Conservation (phyloP, 2,329 filamentous ascomycete species). For the Phoma sp. region DNA sequence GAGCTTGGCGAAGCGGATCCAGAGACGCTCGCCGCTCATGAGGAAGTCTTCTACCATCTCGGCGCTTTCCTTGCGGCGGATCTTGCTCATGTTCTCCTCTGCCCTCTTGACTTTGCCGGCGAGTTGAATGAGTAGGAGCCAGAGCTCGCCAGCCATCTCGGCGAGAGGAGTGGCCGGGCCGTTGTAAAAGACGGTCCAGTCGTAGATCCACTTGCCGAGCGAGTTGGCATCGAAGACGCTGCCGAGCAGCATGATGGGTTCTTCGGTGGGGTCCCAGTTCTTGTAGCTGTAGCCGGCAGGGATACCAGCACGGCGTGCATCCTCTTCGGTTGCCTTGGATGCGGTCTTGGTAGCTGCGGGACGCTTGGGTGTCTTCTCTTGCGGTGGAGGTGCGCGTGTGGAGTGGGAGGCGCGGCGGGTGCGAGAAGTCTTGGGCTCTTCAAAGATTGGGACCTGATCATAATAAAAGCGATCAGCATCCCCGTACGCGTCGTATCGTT, state of each 20-base stretch:
- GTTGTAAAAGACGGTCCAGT: conserved; percentile 95
- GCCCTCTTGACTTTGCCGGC: conserved; percentile 93
- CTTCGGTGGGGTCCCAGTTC: conserved; percentile 96
- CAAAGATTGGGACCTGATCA: conserved; percentile 59
- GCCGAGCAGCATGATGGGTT: conserved; percentile 91
- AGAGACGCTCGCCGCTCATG: conserved; percentile 84
- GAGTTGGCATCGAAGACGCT: conserved; percentile 98
- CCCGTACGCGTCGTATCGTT: conserved; percentile 62
- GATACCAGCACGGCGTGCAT: conserved; percentile 71
- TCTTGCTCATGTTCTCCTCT: conserved; percentile 76
- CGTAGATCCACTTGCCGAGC: conserved; percentile 98
- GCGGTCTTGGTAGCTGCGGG: conserved; percentile 44
- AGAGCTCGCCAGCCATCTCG: conserved; percentile 92
- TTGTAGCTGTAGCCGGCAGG: conserved; percentile 92
- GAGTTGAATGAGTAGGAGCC: conserved; percentile 92
- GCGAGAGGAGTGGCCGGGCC: conserved; percentile 83
- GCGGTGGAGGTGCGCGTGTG: conserved; percentile 50
- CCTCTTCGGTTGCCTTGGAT: conserved; percentile 68
- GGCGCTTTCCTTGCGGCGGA: conserved; percentile 75
- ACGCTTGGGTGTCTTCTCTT: conserved; percentile 44
- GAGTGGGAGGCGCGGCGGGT: conserved; percentile 64
- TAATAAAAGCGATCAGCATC: conserved; percentile 62
- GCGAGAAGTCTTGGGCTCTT: conserved; percentile 53
- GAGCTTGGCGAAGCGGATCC: conserved; percentile 81
- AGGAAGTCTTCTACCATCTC: conserved; percentile 92